Evolutionary conservation across 179 eudicot genomes (phyloP).

Genomic region (Corrigiola litoralis): DNA sequence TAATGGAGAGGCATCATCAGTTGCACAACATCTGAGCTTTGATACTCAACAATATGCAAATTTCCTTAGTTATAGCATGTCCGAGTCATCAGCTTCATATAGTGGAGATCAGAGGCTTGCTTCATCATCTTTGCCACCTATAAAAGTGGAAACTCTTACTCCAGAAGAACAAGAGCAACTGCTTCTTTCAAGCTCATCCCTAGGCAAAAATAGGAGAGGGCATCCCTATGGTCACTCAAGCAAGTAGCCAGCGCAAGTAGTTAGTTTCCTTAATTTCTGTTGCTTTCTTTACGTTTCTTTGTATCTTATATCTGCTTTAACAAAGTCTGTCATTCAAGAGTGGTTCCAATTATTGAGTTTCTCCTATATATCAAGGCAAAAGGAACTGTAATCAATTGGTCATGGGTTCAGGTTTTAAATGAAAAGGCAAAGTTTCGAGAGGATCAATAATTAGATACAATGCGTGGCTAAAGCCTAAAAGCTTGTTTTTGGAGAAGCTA

Average conservation of each 20-base stretch:
- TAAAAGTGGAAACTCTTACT: slow-evolving; percentile 21
- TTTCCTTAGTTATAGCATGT: background rate
- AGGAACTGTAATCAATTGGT: too few species aligned
- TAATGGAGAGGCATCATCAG: slow-evolving; percentile 13
- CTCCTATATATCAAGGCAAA: too few species aligned
- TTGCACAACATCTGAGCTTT: slow-evolving; percentile 17
- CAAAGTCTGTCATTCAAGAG: too few species aligned
- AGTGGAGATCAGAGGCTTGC: slow-evolving; percentile 15
- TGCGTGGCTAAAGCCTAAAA: background rate
- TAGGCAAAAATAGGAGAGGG: background rate
- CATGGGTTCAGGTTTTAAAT: background rate
- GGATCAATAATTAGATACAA: background rate
- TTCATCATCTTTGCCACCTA: slow-evolving; percentile 13
- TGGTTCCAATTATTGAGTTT: too few species aligned
- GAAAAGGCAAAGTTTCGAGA: background rate
- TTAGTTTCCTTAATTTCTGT: too few species aligned
- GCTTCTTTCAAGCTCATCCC: slow-evolving; percentile 3
- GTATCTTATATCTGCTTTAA: background rate
- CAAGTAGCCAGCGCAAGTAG: slow-evolving; percentile 1
- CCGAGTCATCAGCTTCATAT: slow-evolving; percentile 24
- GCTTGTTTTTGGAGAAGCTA: too few species aligned
- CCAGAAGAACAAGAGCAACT: slow-evolving; percentile 23
- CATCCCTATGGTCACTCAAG: slow-evolving; percentile 7
- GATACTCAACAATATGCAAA: slow-evolving; percentile 18
- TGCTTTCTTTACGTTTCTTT: too few species aligned